phyloP scores from a whole-genome alignment of 768 basidiomycete genomes.

The Fomitopsis pulvina region DNA sequence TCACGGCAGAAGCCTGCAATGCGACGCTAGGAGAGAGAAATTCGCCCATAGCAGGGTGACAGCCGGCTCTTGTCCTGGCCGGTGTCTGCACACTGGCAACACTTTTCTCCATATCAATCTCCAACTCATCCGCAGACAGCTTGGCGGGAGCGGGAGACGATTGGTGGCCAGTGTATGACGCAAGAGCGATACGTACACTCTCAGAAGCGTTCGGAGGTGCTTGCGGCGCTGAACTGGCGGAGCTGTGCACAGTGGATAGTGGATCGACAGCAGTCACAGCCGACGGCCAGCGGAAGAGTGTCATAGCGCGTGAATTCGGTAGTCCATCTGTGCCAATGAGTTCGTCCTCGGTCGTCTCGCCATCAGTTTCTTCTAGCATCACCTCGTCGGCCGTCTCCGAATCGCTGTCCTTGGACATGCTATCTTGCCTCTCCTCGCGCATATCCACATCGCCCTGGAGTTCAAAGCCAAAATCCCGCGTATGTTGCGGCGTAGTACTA shows the following conservation, averaged over 20 bases:
- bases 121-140: constrained; percentile 35
- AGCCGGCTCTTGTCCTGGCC: constrained; percentile 9
- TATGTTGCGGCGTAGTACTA: constrained; percentile 5
- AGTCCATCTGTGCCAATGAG: constrained; percentile 70
- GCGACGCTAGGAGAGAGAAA: constrained; percentile 15
- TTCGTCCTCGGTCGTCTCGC: constrained; percentile 81
- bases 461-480: constrained; percentile 20
- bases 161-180: constrained; percentile 22
- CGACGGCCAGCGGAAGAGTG: constrained; percentile 60
- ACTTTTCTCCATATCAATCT: constrained; percentile 20
- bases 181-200: constrained; percentile 20
- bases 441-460: constrained; percentile 30
- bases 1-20: constrained; percentile 2
- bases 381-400: constrained; percentile 37
- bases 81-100: neutral
- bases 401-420: constrained; percentile 24
- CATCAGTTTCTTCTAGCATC: constrained; percentile 39
- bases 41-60: constrained; percentile 33
- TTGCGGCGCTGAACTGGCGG: constrained; percentile 36
- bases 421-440: constrained; percentile 40
- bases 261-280: constrained; percentile 59
- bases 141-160: constrained; percentile 39
- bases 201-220: constrained; percentile 15
- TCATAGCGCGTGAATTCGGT: constrained; percentile 71
- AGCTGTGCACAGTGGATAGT: constrained; percentile 63